Percentiles rank a stretch among this genome's conserved stretches.
phyloP scores from a whole-genome alignment of 495 filamentous ascomycete genomes.

The Filosporella fistucella region DNA sequence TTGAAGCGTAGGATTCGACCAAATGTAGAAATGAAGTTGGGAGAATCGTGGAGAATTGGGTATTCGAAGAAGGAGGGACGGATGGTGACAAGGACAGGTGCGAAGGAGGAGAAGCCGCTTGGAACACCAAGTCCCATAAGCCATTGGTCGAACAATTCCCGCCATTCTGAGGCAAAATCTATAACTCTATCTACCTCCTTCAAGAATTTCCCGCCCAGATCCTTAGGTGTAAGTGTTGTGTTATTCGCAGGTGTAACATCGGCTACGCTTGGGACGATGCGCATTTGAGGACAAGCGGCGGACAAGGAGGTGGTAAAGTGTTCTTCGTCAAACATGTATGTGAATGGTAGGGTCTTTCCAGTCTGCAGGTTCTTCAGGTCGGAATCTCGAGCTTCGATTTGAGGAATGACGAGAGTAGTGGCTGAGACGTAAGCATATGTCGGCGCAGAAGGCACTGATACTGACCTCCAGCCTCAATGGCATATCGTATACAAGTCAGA shows the following conservation, averaged over 20 bases:
- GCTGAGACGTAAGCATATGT: constrained; percentile 18
- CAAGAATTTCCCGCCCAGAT: neutral
- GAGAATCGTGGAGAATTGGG: constrained; percentile 25
- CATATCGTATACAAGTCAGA: constrained; percentile 43
- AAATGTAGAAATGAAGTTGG: constrained; percentile 24
- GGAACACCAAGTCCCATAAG: constrained; percentile 13
- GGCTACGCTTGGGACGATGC: constrained; percentile 13
- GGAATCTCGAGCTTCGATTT: constrained; percentile 30
- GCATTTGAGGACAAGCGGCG: constrained; percentile 33
- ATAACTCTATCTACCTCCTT: neutral
- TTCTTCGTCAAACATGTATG: constrained; percentile 41
- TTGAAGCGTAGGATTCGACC: constrained; percentile 27
- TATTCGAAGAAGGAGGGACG: constrained; percentile 34
- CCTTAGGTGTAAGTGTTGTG: neutral
- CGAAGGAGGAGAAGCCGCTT: neutral
- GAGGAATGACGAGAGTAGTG: constrained; percentile 37
- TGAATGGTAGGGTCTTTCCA: constrained; percentile 20
- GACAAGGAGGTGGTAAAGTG: constrained; percentile 34
- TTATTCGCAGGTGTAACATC: no score
- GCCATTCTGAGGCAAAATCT: constrained; percentile 1
- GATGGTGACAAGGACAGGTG: constrained; percentile 25
- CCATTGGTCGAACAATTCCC: constrained; percentile 15
- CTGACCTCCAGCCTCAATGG: constrained; percentile 40
- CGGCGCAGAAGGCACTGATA: neutral
- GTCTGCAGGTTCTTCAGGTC: constrained; percentile 21